These are phyloP conservation scores for Dryas octopetala DNA, from an alignment of 306 rosid genomes.

Conservation along the genomic window DNA sequence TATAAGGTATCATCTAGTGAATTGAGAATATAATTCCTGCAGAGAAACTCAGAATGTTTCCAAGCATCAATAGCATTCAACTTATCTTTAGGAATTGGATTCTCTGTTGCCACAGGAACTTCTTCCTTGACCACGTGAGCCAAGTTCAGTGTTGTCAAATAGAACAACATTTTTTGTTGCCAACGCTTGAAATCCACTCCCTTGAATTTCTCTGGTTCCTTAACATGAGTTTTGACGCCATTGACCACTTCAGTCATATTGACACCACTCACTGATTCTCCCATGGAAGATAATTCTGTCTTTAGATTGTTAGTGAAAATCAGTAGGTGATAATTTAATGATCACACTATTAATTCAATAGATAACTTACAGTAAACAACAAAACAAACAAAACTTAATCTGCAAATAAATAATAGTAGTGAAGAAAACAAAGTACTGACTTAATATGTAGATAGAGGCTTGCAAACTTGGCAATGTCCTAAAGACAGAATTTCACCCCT, in stretches of 20 bases:
- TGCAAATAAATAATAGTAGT: too few relatives aligned
- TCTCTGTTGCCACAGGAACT: background rate
- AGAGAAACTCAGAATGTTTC: background rate
- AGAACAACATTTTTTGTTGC: constrained; percentile 9
- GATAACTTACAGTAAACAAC: too few relatives aligned
- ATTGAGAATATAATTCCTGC: background rate
- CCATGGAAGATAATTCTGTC: too few relatives aligned
- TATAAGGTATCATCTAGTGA: background rate
- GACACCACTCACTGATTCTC: too few relatives aligned
- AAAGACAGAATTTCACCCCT: too few relatives aligned
- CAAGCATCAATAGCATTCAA: background rate
- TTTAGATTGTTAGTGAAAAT: too few relatives aligned
- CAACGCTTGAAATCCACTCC: background rate
- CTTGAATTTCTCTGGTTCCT: constrained; percentile 7
- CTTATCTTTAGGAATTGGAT: background rate
- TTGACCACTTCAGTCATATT: background rate
- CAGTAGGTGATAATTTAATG: too few relatives aligned
- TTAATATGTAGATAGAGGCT: too few relatives aligned
- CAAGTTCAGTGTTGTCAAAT: background rate
- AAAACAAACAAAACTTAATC: too few relatives aligned
- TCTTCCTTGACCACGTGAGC: background rate
- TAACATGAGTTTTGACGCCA: background rate
- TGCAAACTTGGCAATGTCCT: too few relatives aligned
- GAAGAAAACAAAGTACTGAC: too few relatives aligned
- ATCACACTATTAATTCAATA: too few relatives aligned